Percentiles rank a stretch among this genome's conserved stretches.
These are phyloP conservation scores for Linum lewisii DNA, from an alignment of 345 rosid species.

Conservation along the genomic window DNA sequence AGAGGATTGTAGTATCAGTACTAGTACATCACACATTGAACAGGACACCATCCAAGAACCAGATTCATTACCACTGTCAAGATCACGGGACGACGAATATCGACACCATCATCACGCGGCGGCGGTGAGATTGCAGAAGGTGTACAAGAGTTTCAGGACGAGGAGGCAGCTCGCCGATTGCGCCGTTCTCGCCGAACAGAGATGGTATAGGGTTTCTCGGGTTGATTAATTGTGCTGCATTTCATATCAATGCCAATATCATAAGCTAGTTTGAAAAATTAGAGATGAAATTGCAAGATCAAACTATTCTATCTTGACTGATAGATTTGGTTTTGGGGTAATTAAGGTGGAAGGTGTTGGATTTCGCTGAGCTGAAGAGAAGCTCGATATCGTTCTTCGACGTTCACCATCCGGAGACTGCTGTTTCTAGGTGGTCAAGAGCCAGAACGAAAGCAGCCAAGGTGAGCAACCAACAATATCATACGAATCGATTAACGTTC, in stretches of 20 bases:
- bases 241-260: not conserved
- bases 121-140: conserved; percentile 77
- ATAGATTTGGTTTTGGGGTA: not conserved
- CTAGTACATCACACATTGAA: no score
- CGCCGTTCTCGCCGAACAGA: conserved; percentile 84
- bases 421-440: conserved; percentile 84
- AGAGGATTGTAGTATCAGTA: no score
- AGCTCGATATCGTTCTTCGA: conserved; percentile 90
- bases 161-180: conserved; percentile 89
- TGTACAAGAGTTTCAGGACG: conserved; percentile 84
- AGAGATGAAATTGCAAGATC: not conserved
- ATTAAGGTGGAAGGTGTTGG: conserved; percentile 78
- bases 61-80: not conserved
- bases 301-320: no score
- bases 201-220: conserved; percentile 47
- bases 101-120: conserved; percentile 19
- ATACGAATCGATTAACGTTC: conserved; percentile 4
- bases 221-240: no score
- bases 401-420: conserved; percentile 68
- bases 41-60: no score
- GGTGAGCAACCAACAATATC: conserved; percentile 24
- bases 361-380: conserved; percentile 82
- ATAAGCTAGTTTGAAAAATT: no score
- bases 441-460: conserved; percentile 85
- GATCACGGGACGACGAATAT: not conserved